Conservation (phyloP, 345 rosid genomes). For the Clausena lansium region DNA sequence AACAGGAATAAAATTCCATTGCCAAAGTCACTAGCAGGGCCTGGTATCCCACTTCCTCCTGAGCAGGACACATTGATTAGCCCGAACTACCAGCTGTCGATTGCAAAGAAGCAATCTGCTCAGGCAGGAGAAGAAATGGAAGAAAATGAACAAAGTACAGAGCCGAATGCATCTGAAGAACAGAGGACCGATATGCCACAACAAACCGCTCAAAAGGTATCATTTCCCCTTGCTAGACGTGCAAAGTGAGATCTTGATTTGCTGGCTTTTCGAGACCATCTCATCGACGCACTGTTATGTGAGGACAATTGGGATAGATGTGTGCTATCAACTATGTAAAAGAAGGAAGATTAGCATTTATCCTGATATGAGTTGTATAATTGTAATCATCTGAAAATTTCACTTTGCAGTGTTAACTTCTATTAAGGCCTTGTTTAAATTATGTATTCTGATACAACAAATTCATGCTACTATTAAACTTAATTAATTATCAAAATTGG, state of each 20-base stretch:
- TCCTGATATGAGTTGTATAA: background rate
- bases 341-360: background rate
- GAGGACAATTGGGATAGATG: background rate
- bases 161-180: conserved; percentile 46
- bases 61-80: conserved; percentile 77
- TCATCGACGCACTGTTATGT: background rate
- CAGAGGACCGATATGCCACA: conserved; percentile 44
- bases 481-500: background rate
- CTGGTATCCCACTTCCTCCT: conserved; percentile 76
- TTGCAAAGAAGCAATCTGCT: conserved; percentile 54
- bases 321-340: background rate
- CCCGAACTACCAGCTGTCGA: conserved; percentile 76
- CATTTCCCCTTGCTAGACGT: conserved; percentile 66
- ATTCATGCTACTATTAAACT: background rate
- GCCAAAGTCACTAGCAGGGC: conserved; percentile 71
- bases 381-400: background rate
- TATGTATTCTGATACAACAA: background rate
- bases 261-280: background rate
- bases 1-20: conserved; percentile 82
- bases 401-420: background rate
- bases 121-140: conserved; percentile 69
- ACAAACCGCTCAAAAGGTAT: conserved; percentile 56
- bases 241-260: conserved; percentile 33
- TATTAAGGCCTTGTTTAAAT: background rate
- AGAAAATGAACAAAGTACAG: conserved; percentile 66